Base-by-base conservation (phyloP, 169 alveolate genomes). In the Plasmodium sp. region DNA sequence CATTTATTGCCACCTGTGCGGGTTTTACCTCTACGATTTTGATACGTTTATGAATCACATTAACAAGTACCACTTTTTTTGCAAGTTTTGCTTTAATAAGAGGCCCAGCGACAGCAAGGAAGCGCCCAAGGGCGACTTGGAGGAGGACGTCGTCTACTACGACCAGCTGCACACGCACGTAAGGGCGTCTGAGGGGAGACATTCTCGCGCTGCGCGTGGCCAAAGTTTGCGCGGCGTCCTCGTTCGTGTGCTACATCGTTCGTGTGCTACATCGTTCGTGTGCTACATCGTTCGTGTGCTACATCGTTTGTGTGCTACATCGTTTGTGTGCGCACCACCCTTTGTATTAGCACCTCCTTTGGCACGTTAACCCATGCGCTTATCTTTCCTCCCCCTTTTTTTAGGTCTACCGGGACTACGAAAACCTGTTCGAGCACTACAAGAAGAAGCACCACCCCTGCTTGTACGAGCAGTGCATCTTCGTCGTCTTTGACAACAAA, bases 401-500 rank as follows among this genome's bases (percentile, higher is more conserved):
- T 22, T 22, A 95, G 93, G 97, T 95, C 33, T 95, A 95, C 67
- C 93, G 73, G 43, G 96, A 95, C 43, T 95, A 95, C 83, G 86
- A 79, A 31, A 74, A 84, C 31, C 73, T 95, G 33, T 92, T 85
- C 12, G 93, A 83, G n/a, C 97, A 95, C 83, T 95, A 95, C 88
- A 95, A 83, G 58, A 84, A 75, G 58, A 93, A 82, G 33, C 97
- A 95, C 18, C 93, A 75, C 83, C 97, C 97, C 1, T 95, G 97
- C 54, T 82, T 94, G 18, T 94, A 95, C 73, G 97, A 95, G 48
- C 92, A 95, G 56, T 95, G 97, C 39, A 85, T 95, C 77, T 95
- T 95, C 84, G 96, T 95, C 58, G 97, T 95, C 6, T 95, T 93
- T 45, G 97, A 95, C 54, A 95, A 95, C 48, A 95, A 88, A 39